Conservation (phyloP, 202 grass and related monocot species). For the Zizania palustris region DNA sequence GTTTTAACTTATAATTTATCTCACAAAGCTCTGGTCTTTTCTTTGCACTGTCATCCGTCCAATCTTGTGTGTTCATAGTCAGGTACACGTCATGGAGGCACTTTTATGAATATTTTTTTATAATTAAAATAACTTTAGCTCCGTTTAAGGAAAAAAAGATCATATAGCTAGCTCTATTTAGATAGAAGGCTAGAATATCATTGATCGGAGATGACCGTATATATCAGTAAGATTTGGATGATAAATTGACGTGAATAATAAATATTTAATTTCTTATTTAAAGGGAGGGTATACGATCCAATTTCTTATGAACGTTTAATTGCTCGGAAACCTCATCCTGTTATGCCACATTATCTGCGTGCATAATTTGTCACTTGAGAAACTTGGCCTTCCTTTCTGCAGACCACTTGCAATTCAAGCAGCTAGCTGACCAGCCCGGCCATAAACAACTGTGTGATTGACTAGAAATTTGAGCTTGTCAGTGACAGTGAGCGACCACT, state of each 20-base stretch:
- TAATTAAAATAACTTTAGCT: no score
- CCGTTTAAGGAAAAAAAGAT: no score
- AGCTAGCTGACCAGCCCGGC: slow-evolving; percentile 15
- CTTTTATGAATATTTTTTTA: not conserved
- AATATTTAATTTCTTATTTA: no score
- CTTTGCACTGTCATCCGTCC: not conserved
- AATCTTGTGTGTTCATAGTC: slow-evolving; percentile 4
- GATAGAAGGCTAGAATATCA: no score
- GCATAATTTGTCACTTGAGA: slow-evolving; percentile 14
- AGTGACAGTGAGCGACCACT: slow-evolving; percentile 8
- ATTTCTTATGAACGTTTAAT: no score
- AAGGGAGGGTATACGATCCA: no score
- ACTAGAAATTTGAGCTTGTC: slow-evolving; percentile 1
- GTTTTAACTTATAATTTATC: not conserved
- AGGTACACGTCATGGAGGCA: not conserved
- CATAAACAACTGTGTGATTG: not conserved
- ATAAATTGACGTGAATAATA: no score
- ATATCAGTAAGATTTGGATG: no score
- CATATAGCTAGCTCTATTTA: no score
- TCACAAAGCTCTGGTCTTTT: not conserved
- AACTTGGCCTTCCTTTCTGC: slow-evolving; percentile 20
- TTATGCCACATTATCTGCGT: not conserved
- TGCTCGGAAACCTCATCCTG: not conserved
- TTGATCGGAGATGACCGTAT: no score
- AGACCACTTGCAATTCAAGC: slow-evolving; percentile 27